Conservation (phyloP, 2,329 filamentous ascomycete genomes). For the Xylaria sp. region DNA sequence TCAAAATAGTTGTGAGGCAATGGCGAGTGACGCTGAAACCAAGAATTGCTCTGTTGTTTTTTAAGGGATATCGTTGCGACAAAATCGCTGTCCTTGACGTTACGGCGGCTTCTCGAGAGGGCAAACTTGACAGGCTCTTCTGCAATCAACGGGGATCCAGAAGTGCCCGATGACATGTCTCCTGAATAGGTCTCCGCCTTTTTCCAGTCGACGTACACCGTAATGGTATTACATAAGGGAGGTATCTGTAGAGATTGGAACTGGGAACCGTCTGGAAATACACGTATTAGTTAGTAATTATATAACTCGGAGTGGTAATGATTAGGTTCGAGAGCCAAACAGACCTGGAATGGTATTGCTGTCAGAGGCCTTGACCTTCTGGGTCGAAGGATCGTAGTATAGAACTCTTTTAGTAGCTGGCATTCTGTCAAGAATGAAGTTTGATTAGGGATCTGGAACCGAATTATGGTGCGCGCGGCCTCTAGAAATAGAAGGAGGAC, state of each 20-base stretch:
- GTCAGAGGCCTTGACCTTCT: conserved; percentile 5
- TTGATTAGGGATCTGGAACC: background rate
- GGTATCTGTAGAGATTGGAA: conserved; percentile 15
- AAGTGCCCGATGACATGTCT: too few species aligned
- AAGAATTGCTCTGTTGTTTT: conserved; percentile 5
- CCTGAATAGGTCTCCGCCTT: background rate
- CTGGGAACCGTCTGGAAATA: conserved; percentile 2
- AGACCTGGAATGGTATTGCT: conserved; percentile 4
- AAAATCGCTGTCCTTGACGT: conserved; percentile 3
- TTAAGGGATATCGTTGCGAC: conserved; percentile 13
- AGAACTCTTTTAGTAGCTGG: conserved; percentile 8
- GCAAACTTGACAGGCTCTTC: conserved; percentile 5
- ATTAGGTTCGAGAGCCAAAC: conserved; percentile 12
- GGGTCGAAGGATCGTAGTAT: conserved; percentile 10
- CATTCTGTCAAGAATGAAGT: background rate
- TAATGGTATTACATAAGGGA: conserved; percentile 13
- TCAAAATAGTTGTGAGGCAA: background rate
- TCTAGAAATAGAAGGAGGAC: conserved; percentile 1
- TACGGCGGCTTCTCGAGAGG: conserved; percentile 14
- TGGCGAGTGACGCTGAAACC: conserved; percentile 10
- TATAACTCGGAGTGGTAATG: background rate
- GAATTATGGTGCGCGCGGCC: background rate
- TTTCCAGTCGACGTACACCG: conserved; percentile 4
- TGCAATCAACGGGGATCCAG: background rate
- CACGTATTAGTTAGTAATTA: conserved; percentile 2